Conservation (phyloP, 805 yeast genomes). For the Suhomyces kilbournensis region DNA sequence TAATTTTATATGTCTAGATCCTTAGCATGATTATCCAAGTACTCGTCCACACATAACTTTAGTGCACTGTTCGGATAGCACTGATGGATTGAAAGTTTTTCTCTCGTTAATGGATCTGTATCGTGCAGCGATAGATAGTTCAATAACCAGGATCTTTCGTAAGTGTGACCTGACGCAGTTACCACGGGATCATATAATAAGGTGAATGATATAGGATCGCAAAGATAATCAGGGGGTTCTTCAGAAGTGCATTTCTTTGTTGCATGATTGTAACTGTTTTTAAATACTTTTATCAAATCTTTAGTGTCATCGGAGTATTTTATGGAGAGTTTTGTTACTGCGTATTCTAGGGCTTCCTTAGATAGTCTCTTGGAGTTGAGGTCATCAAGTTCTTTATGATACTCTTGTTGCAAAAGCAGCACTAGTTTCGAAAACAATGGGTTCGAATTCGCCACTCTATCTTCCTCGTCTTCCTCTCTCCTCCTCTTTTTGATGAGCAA, state of each 20-base stretch:
- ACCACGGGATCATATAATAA: constrained; percentile 43
- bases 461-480: constrained; percentile 4
- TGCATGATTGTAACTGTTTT: constrained; percentile 3
- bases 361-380: neutral
- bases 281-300: constrained; percentile 6
- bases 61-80: constrained; percentile 11
- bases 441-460: constrained; percentile 1
- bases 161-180: constrained; percentile 43
- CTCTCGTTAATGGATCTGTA: constrained; percentile 41
- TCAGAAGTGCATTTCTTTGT: neutral
- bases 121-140: constrained; percentile 32
- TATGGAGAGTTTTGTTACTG: constrained; percentile 7
- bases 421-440: constrained; percentile 9
- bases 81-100: constrained; percentile 6
- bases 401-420: constrained; percentile 6
- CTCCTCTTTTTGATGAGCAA: constrained; percentile 5
- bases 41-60: constrained; percentile 12
- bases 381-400: constrained; percentile 8
- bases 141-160: constrained; percentile 36
- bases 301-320: constrained; percentile 9
- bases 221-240: constrained; percentile 30
- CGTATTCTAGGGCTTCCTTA: constrained; percentile 1
- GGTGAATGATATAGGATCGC: constrained; percentile 42
- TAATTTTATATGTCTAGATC: neutral
- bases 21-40: neutral